Base-by-base conservation (phyloP, 768 basidiomycete species). In the Lactarius hengduanensis region DNA sequence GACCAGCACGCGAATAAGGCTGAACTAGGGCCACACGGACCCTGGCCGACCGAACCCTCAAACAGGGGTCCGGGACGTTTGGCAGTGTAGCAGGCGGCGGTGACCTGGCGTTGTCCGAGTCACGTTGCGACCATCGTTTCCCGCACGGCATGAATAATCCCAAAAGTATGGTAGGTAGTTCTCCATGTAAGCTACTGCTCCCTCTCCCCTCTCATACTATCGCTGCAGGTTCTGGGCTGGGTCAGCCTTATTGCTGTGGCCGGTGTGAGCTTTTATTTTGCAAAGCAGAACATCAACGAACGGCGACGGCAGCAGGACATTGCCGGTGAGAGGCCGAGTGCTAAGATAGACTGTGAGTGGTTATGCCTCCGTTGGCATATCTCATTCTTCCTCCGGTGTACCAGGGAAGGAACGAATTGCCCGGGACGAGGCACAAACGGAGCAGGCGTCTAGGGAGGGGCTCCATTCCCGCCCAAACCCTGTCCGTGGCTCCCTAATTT, bases 261-360 rank as follows among this genome's bases (percentile, higher is more conserved):
- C 0, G 77, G 76, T 4, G 76, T 74, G 50, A 78, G 78, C 57
- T 79, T 77, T 69, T 76, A 76, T 69, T 79, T 66, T 61, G 78
- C 79, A 13, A 77, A 76, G 61, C 73, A 76, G 64, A 71, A 69
- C 58, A 77, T 80, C 70, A 74, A 78, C 70, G 75, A 75, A n/a
- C 72, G 78, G 34, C 67, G 79, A 38, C 71, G 70, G 63, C 65
- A 70, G 41, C 78, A 78, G 65, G 74, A 74, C 28, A 69, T 68
- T 30, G 55, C 66, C 13, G 79, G 78, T 13, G 68, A 71, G 26
- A 71, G 78, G 62, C 73, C 77, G 32, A 72, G 73, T 54, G 76
- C 77, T 68, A 77, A 74, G 59, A 70, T 75, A 22, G 73, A 78
- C 59, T 76, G 78, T 78, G 36, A 65, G 74, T 72, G 18, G 30